A percentile compares a stretch with the other conserved stretches of the same genome.
Evolutionary conservation across 23 red algal species (phyloP).

Genomic region (Gracilaria caudata): DNA sequence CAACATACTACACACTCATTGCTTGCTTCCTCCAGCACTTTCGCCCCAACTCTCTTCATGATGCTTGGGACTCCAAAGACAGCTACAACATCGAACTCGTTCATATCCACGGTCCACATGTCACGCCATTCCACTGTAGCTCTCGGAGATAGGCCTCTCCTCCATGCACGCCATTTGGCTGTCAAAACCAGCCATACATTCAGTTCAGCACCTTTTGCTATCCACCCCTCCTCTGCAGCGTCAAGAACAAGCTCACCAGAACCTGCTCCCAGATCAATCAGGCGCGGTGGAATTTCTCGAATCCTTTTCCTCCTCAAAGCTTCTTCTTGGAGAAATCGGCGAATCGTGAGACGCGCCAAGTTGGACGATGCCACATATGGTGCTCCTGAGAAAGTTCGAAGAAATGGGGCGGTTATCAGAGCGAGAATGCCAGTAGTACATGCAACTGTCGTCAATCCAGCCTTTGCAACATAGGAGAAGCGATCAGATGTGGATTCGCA

Average conservation of each 20-base stretch:
- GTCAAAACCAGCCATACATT: slow-evolving; percentile 50
- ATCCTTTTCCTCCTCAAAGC: neutral
- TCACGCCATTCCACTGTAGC: slow-evolving; percentile 20
- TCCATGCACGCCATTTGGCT: slow-evolving; percentile 20
- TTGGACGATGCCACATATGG: slow-evolving; percentile 54
- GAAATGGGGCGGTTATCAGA: slow-evolving; percentile 43
- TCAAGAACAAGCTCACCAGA: slow-evolving; percentile 63
- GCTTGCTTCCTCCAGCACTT: slow-evolving; percentile 23
- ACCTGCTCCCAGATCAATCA: slow-evolving; percentile 54
- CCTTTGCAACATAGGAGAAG: neutral
- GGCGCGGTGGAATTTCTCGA: neutral
- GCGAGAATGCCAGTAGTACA: slow-evolving; percentile 16
- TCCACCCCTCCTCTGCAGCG: slow-evolving; percentile 28
- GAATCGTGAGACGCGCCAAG: slow-evolving; percentile 23
- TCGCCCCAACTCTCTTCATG: slow-evolving; percentile 39
- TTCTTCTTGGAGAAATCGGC: slow-evolving; percentile 24
- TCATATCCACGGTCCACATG: slow-evolving; percentile 35
- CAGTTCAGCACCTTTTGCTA: slow-evolving; percentile 40
- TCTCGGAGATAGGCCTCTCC: neutral
- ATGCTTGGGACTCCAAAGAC: slow-evolving; percentile 62
- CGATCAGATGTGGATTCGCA: neutral
- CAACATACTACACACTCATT: slow-evolving; percentile 60
- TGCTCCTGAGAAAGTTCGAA: slow-evolving; percentile 42
- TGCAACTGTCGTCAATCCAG: slow-evolving; percentile 10
- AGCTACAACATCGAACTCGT: slow-evolving; percentile 34